Base-by-base conservation (phyloP, 225 moss, liverwort and hornwort species). In the Ulota crispa region DNA sequence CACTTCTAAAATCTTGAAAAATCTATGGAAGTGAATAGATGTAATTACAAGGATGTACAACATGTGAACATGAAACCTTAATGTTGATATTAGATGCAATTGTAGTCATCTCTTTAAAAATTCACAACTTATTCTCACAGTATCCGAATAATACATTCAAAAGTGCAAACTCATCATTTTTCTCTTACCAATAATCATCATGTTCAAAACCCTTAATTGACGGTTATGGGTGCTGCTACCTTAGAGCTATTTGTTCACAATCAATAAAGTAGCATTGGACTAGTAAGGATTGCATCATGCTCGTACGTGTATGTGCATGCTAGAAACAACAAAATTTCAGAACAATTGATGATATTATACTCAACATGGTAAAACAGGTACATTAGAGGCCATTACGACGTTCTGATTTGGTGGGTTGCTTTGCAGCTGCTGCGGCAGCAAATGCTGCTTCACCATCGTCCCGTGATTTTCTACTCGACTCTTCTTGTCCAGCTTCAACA, bases 311-410 rank as follows among this genome's bases (percentile, higher is more conserved):
- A 45, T 30, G 24, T 39, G 36, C 55, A 56, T 53, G 39, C 24
- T 8, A 72, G 16, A 59, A 68, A 61, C 2, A 68, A 76, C 41
- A 76, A 21, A 64, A 23, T 15, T 5, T 59, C 43, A 66, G 59
- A 42, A 57, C 76, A 54, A 65, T n/a, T 57, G 76, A 23, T 76
- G 71, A 64, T 54, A 20, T 34, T 31, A 42, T 70, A 24, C 8
- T 62, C 47, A n/a, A n/a, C n/a, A 83, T 31, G 37, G 68, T 68
- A 74, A 52, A 77, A 77, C 72, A 77, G 39, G 72, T 85, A 77
- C 50, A 72, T 81, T 77, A 72, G 57, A 56, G 77, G 65, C 36
- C 77, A 81, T 85, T 85, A 85, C 81, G 57, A 81, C 57, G 52
- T 84, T 79, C 53, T 59, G 59, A 61, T 84, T 21, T 79, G 75